These are phyloP conservation scores for Butyriboletus loyo DNA, from an alignment of 768 basidiomycete genomes.

Conservation along the genomic window DNA sequence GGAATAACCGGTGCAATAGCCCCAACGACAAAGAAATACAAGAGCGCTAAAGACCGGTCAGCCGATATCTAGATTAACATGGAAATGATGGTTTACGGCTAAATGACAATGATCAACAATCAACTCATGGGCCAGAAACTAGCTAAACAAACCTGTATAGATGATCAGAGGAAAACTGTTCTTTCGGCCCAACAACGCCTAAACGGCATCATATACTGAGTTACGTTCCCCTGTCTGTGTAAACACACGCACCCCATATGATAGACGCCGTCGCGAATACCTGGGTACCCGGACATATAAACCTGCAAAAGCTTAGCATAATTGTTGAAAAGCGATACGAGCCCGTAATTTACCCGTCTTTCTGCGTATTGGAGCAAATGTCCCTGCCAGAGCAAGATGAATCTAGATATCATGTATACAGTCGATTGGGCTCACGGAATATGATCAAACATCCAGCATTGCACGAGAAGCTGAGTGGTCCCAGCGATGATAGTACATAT, in stretches of 20 bases:
- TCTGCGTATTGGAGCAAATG: constrained; percentile 45
- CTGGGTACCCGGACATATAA: constrained; percentile 50
- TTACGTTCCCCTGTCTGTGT: neutral
- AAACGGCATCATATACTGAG: constrained; percentile 21
- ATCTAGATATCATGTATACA: neutral
- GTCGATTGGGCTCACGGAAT: constrained; percentile 43
- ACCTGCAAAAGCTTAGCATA: constrained; percentile 26
- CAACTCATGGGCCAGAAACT: neutral
- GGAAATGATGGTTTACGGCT: constrained; percentile 18
- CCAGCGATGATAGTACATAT: constrained; percentile 66
- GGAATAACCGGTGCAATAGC: constrained; percentile 60
- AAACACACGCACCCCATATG: constrained; percentile 37
- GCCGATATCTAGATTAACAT: constrained; percentile 6
- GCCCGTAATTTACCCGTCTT: constrained; percentile 29
- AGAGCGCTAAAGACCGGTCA: constrained; percentile 43
- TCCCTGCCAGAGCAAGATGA: constrained; percentile 31
- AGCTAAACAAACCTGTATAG: constrained; percentile 52
- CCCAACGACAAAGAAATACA: constrained; percentile 74
- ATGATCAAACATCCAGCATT: constrained; percentile 65
- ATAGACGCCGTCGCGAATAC: constrained; percentile 58
- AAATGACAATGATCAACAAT: constrained; percentile 12
- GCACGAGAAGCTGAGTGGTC: constrained; percentile 72
- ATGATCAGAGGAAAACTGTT: constrained; percentile 53
- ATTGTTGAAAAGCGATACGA: neutral
- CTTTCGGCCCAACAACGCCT: constrained; percentile 67